Conservation (phyloP, 192 early-diverging fungal genomes). For the Phycomyces nitens region DNA sequence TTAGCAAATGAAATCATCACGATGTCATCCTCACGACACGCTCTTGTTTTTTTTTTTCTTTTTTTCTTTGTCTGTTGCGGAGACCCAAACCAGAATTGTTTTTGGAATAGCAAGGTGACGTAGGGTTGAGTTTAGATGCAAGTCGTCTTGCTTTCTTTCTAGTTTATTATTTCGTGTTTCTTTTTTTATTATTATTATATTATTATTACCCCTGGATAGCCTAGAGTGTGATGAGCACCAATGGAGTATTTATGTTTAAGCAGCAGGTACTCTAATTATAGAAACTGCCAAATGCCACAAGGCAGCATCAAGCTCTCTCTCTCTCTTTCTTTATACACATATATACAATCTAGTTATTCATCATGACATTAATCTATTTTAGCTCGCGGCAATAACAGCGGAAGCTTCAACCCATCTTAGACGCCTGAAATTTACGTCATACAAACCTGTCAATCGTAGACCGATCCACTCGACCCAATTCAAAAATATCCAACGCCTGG, state of each 20-base stretch:
- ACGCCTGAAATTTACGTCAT: background rate
- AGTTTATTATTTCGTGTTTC: background rate
- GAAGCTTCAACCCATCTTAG: conserved; percentile 9
- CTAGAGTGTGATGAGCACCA: conserved; percentile 5
- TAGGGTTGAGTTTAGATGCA: background rate
- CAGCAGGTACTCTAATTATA: too few species aligned
- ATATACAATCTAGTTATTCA: background rate
- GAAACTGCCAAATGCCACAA: too few species aligned
- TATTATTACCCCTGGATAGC: background rate
- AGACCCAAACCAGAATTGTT: background rate
- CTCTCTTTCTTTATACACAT: background rate
- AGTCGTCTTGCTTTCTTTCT: too few species aligned
- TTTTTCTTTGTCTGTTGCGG: background rate
- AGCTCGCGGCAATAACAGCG: conserved; percentile 11
- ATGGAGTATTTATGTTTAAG: conserved; percentile 15
- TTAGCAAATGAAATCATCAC: conserved; percentile 3
- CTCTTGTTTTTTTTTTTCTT: conserved; percentile 4
- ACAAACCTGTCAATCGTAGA: background rate
- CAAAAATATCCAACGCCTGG: background rate
- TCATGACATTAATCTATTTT: background rate
- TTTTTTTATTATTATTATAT: conserved; percentile 1
- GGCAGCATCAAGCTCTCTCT: too few species aligned
- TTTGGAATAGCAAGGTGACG: background rate
- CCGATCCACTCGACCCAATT: background rate
- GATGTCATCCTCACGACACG: background rate